Percentiles rank a stretch among this genome's conserved stretches.
phyloP scores from a whole-genome alignment of 2,329 filamentous ascomycete species.

The Thelonectria discophora region DNA sequence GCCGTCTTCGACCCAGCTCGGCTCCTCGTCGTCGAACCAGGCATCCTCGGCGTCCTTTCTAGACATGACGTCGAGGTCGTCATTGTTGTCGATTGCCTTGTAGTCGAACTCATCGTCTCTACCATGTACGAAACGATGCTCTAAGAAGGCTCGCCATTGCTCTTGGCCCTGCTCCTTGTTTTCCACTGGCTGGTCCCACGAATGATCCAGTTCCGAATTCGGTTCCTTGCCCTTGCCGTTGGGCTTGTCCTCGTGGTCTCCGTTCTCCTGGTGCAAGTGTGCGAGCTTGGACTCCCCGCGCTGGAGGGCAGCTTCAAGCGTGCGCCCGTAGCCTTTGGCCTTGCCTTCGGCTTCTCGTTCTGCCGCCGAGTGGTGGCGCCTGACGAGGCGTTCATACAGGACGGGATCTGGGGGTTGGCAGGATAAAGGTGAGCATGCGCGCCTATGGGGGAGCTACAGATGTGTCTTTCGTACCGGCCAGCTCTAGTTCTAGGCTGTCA shows the following conservation, averaged over 20 bases:
- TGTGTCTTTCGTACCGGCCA: slow-evolving; percentile 54
- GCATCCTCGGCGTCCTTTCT: slow-evolving; percentile 73
- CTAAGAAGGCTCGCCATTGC: slow-evolving; percentile 77
- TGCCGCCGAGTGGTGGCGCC: slow-evolving; percentile 75
- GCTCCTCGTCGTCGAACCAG: slow-evolving; percentile 84
- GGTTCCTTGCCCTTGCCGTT: slow-evolving; percentile 16
- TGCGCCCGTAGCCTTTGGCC: slow-evolving; percentile 79
- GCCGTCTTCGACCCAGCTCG: slow-evolving; percentile 66
- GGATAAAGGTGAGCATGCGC: not conserved
- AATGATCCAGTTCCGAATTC: slow-evolving; percentile 48
- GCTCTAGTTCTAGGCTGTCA: slow-evolving; percentile 61
- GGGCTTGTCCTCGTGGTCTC: not conserved
- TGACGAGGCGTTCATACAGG: slow-evolving; percentile 82
- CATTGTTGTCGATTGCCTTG: slow-evolving; percentile 71
- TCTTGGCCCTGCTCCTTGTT: slow-evolving; percentile 71
- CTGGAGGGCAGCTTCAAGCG: slow-evolving; percentile 79
- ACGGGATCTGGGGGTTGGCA: slow-evolving; percentile 68
- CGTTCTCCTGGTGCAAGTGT: slow-evolving; percentile 47
- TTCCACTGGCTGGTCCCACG: slow-evolving; percentile 43
- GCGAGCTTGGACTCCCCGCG: slow-evolving; percentile 80
- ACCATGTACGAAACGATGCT: slow-evolving; percentile 77
- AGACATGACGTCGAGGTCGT: slow-evolving; percentile 72
- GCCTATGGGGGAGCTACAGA: not conserved
- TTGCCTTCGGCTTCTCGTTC: slow-evolving; percentile 80
- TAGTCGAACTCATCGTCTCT: slow-evolving; percentile 85